A percentile compares a stretch with the other conserved stretches of the same genome.
phyloP scores from a whole-genome alignment of 495 filamentous ascomycete genomes.

The Pseudoneurospora amorphoporcata region DNA sequence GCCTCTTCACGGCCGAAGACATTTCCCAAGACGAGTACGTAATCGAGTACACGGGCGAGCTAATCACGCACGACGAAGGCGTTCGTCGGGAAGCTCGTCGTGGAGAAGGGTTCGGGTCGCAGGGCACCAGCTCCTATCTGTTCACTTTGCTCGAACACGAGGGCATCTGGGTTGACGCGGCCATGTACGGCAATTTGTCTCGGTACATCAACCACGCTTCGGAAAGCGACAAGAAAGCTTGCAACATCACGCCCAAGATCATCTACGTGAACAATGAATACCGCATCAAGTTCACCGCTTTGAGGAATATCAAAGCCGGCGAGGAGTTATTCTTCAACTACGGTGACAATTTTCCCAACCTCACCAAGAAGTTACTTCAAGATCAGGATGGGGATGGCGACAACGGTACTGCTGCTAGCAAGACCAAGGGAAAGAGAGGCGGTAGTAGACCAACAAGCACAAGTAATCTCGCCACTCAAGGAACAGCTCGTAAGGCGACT shows the following conservation, averaged over 20 bases:
- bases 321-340: conserved; percentile 68
- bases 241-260: conserved; percentile 47
- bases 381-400: conserved; percentile 22
- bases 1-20: conserved; percentile 53
- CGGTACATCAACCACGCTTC: conserved; percentile 62
- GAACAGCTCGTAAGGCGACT: conserved; percentile 14
- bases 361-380: conserved; percentile 35
- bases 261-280: conserved; percentile 54
- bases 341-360: conserved; percentile 41
- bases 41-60: conserved; percentile 64
- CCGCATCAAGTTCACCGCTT: conserved; percentile 57
- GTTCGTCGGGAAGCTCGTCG: conserved; percentile 45
- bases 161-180: conserved; percentile 42
- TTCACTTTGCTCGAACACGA: conserved; percentile 52
- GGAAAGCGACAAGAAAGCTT: conserved; percentile 34
- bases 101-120: conserved; percentile 53
- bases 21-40: conserved; percentile 51
- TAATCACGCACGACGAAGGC: conserved; percentile 53
- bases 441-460: not conserved
- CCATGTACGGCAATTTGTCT: conserved; percentile 43
- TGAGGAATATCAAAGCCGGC: conserved; percentile 46
- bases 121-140: conserved; percentile 50
- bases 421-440: conserved; percentile 13
- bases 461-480: conserved; percentile 1
- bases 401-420: not conserved